Percentiles rank a stretch among this genome's conserved stretches.
Evolutionary conservation across 1,284 basidiomycete species (phyloP).

Genomic region (Prillingera fragicola): DNA sequence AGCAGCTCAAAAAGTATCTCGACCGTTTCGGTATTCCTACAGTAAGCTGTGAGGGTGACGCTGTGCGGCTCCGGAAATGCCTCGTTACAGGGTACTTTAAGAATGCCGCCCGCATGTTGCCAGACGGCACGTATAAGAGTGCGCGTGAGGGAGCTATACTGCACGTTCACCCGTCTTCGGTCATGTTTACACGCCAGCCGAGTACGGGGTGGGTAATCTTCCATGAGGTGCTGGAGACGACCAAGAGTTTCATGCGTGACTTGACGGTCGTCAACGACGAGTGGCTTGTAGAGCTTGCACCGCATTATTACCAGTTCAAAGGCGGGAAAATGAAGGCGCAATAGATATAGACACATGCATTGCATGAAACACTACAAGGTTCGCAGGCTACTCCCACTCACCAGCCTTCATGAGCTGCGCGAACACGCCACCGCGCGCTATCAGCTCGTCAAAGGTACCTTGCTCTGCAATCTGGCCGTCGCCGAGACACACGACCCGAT

Average conservation of each 20-base stretch:
- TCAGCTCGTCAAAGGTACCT: constrained; percentile 68
- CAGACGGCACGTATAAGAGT: constrained; percentile 82
- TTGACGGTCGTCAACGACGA: constrained; percentile 53
- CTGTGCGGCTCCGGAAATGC: constrained; percentile 69
- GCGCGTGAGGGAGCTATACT: constrained; percentile 72
- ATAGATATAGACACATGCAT: constrained; percentile 5
- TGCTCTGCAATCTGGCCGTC: constrained; percentile 72
- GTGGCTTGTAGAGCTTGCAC: constrained; percentile 52
- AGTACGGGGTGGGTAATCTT: constrained; percentile 87
- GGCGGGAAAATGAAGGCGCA: constrained; percentile 43
- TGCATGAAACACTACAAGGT: too few relatives aligned
- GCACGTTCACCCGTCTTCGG: constrained; percentile 87
- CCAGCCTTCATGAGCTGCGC: constrained; percentile 75
- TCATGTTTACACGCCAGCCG: constrained; percentile 87
- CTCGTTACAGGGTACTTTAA: constrained; percentile 89
- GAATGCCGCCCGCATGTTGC: constrained; percentile 81
- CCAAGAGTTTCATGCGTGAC: constrained; percentile 64
- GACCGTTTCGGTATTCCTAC: constrained; percentile 71
- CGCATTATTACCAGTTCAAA: constrained; percentile 45
- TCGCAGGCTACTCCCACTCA: constrained; percentile 71
- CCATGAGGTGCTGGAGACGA: constrained; percentile 93
- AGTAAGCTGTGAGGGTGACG: constrained; percentile 79
- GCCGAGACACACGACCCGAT: constrained; percentile 75
- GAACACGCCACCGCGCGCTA: constrained; percentile 67
- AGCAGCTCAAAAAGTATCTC: constrained; percentile 89